Evolutionary conservation across 345 rosid genomes (phyloP), one percentile per base, ranked within the genome.

Genomic region (Bretschneidera sinensis): DNA sequence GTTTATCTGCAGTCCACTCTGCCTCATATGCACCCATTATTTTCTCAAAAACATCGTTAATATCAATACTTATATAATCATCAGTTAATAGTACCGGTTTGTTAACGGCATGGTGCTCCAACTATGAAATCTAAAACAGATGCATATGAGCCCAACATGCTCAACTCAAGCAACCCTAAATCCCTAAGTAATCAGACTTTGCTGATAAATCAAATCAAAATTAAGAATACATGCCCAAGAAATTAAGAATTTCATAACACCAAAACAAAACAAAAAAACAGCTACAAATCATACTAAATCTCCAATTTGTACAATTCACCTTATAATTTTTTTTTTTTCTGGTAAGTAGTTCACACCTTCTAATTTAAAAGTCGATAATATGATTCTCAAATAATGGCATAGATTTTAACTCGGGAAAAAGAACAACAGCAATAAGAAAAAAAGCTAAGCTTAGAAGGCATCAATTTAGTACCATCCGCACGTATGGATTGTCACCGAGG

Each of bases 401-500:
- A 35, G 31, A 43, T n/a, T 16, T n/a, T 19, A n/a, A 67, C 39
- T 47, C 52, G 5, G 15, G 39, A 18, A 3, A 15, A 18, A 21
- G 6, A 51, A 48, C 15, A 9, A 1, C 35, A 52, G 21, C 14
- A 21, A 18, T 1, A 1, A 2, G 35, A 5, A 24, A 61, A 39
- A n/a, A n/a, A n/a, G n/a, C n/a, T n/a, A n/a, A n/a, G n/a, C 47
- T 22, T 34, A 10, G 24, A 2, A 23, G 45, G 10, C 10, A 4
- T 31, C 35, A 13, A 39, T 4, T 59, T n/a, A 54, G 21, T 76
- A 92, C 97, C 98, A 92, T 92, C 45, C 94, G 80, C 6, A 92
- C 98, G 65, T 92, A 92, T 0, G 98, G 97, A 63, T 92, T 92
- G 72, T 92, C 96, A 18, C 98, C 98, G 22, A 92, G 92, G 63